A percentile compares a stretch with the other conserved stretches of the same genome.
Evolutionary conservation across 2,329 filamentous ascomycete species (phyloP).

Genomic region (Penicillium sp.): DNA sequence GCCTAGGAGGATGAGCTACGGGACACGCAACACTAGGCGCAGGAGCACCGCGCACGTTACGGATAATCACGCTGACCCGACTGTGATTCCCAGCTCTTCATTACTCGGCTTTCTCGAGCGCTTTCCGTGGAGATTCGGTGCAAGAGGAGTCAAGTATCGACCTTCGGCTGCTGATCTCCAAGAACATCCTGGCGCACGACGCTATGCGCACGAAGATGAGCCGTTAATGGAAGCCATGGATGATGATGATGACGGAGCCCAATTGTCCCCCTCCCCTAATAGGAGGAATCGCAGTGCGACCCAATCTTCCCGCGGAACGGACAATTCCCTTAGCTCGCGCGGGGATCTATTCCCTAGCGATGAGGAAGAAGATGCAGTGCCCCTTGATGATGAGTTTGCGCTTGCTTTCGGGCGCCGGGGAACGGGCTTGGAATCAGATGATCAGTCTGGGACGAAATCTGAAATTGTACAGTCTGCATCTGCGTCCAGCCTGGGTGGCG

Average conservation of each 20-base stretch:
- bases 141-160: slow-evolving; percentile 75
- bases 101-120: slow-evolving; percentile 80
- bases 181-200: slow-evolving; percentile 67
- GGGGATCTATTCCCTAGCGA: slow-evolving; percentile 91
- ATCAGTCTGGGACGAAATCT: slow-evolving; percentile 65
- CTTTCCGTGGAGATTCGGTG: slow-evolving; percentile 80
- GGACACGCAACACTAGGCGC: slow-evolving; percentile 60
- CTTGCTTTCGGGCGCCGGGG: slow-evolving; percentile 72
- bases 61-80: slow-evolving; percentile 64
- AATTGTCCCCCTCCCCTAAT: slow-evolving; percentile 13
- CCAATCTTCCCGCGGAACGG: slow-evolving; percentile 73
- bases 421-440: slow-evolving; percentile 59
- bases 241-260: slow-evolving; percentile 42
- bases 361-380: slow-evolving; percentile 90
- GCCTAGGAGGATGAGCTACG: slow-evolving; percentile 87
- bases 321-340: slow-evolving; percentile 79
- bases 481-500: slow-evolving; percentile 44
- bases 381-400: slow-evolving; percentile 87
- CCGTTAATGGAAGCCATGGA: slow-evolving; percentile 67
- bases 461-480: slow-evolving; percentile 40
- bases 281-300: slow-evolving; percentile 69
- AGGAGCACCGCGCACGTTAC: slow-evolving; percentile 54
- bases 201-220: slow-evolving; percentile 57
- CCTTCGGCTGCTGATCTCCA: slow-evolving; percentile 87
- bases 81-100: slow-evolving; percentile 83